These are phyloP conservation scores for Bryoerythrophyllum caledonicum DNA, from an alignment of 225 moss, liverwort and hornwort species.

Conservation along the genomic window DNA sequence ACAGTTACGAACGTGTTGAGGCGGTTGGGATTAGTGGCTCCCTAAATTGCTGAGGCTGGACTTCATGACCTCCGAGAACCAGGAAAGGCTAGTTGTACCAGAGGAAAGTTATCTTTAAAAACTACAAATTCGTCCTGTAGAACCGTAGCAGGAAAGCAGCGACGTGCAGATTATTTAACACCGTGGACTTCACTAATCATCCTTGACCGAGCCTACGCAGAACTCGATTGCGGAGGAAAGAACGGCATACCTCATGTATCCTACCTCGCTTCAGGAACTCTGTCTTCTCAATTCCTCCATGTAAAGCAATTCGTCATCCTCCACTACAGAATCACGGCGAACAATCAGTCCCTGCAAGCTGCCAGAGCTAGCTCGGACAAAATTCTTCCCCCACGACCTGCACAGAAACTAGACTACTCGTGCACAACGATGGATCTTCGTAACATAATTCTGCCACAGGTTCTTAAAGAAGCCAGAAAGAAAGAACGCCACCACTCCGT, in stretches of 20 bases:
- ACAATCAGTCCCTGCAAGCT: background rate
- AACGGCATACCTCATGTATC: background rate
- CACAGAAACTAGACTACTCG: too few relatives aligned
- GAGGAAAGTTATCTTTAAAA: background rate
- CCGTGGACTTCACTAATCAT: background rate
- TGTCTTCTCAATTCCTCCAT: background rate
- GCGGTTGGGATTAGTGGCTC: background rate
- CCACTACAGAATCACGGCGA: background rate
- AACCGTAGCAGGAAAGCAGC: background rate
- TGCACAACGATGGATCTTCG: too few relatives aligned
- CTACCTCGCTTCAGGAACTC: background rate
- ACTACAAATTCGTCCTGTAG: background rate
- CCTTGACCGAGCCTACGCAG: background rate
- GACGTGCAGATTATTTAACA: background rate
- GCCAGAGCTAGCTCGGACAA: background rate
- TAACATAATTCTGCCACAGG: too few relatives aligned
- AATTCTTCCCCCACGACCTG: background rate
- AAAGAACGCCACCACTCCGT: too few relatives aligned
- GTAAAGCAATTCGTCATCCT: background rate
- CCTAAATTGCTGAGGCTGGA: background rate
- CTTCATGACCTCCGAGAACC: background rate
- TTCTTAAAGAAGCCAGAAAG: too few relatives aligned
- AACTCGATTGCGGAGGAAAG: background rate
- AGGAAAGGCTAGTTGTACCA: background rate
- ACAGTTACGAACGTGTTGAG: background rate